Conservation (phyloP, 176 grass and related monocot species). For the Aegilops tauschii region DNA sequence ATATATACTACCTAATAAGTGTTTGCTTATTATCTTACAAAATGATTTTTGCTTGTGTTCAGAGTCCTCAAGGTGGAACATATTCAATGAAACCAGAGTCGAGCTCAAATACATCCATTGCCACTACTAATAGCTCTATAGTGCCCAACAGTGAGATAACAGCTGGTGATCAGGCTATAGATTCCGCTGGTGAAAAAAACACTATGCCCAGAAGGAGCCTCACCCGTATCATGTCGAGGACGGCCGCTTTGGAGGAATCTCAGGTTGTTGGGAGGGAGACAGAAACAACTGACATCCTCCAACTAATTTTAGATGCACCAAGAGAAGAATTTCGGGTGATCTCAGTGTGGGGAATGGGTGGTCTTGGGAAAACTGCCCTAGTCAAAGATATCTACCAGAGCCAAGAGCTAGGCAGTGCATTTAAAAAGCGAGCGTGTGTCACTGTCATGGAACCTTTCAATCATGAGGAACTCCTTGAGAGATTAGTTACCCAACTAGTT, state of each 20-base stretch:
- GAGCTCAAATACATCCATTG: background rate
- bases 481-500: background rate
- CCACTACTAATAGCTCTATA: background rate
- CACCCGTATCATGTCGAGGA: background rate
- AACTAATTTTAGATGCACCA: background rate
- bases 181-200: background rate
- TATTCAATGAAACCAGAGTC: background rate
- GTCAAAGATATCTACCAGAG: background rate
- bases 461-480: background rate
- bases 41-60: background rate
- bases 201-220: background rate
- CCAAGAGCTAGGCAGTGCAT: background rate
- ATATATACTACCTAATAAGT: too few relatives aligned
- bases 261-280: background rate
- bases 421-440: background rate
- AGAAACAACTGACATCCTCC: background rate
- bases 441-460: background rate
- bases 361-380: background rate
- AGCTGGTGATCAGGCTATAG: background rate
- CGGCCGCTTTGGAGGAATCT: background rate
- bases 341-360: background rate
- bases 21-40: too few relatives aligned
- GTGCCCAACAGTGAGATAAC: background rate
- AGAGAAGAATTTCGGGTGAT: background rate
- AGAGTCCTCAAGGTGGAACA: background rate